Percentiles rank a stretch among this genome's conserved stretches.
These are phyloP conservation scores for Wickerhamomyces sp. DNA, from an alignment of 1,139 yeast species.

Conservation along the genomic window DNA sequence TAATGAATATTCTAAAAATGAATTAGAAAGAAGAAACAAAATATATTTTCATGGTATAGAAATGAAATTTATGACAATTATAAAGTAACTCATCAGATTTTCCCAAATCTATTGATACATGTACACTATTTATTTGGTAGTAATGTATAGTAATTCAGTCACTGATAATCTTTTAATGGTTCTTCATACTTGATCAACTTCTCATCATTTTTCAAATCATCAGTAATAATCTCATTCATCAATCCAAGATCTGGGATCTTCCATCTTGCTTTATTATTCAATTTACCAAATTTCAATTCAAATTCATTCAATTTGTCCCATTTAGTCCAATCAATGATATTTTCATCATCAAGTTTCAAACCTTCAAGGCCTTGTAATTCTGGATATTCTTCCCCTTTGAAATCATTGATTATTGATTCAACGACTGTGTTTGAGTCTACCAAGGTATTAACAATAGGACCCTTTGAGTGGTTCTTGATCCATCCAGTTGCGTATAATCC, in stretches of 20 bases:
- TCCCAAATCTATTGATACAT: too few relatives aligned
- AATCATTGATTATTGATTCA: conserved; percentile 55
- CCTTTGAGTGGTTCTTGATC: conserved; percentile 85
- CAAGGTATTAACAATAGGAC: conserved; percentile 91
- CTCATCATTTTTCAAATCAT: neutral
- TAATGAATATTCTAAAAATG: conserved; percentile 2
- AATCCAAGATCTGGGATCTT: conserved; percentile 48
- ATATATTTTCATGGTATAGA: neutral
- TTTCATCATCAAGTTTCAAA: conserved; percentile 29
- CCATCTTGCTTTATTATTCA: conserved; percentile 54
- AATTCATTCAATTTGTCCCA: conserved; percentile 48
- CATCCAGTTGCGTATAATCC: conserved; percentile 87
- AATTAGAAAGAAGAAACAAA: neutral
- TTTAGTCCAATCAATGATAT: conserved; percentile 58
- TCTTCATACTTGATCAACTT: conserved; percentile 9
- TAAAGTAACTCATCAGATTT: too few relatives aligned
- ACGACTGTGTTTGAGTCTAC: conserved; percentile 78
- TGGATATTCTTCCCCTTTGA: conserved; percentile 25
- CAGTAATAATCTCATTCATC: conserved; percentile 36
- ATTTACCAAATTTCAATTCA: conserved; percentile 36
- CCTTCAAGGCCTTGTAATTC: conserved; percentile 28
- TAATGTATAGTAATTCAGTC: neutral
- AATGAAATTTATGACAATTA: neutral
- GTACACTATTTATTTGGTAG: neutral
- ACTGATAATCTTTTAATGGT: conserved; percentile 4